Evolutionary conservation across 2,329 filamentous ascomycete species (phyloP), one percentile per base, ranked within the genome.

Genomic region (Talaromyces sp.): DNA sequence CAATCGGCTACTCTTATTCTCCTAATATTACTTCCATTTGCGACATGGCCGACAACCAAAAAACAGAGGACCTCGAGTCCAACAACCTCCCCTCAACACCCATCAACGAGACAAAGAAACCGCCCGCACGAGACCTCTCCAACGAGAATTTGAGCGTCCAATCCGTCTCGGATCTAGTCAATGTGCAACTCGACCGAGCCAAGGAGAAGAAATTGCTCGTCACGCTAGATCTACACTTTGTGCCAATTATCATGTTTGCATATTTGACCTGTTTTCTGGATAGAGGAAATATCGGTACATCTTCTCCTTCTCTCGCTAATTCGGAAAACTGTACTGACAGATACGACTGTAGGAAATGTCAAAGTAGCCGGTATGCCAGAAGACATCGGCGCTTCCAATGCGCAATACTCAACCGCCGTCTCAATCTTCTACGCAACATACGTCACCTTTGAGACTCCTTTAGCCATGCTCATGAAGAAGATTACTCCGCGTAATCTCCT

Each of bases 181-280:
- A 59, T 54, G 66, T 74, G 22, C 68, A 70, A 7, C 70, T 85
- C 19, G 82, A 85, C 66, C 76, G 78, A 1, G 75, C 70, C 22
- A 80, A 80, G 62, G 83, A 85, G 70, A 74, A 71, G 59, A 80
- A 77, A 63, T 73, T 85, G 1, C 76, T 85, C 5, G 71, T 75
- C 22, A 84, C 84, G 66, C 73, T 85, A 11, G 83, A 85, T 63
- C 53, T 80, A 3, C 77, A 77, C 3, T 80, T 85, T 60, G 78
- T 81, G 4, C 83, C 83, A 0, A 80, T 86, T 63, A 83, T 87
- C 65, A 85, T 85, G 80, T 72, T 85, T 56, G 78, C 86, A 4
- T 88, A 86, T 67, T 70, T 88, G 22, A 79, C 80, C 3, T 85
- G 81, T 67, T 86, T 84, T 69, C 75, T 86, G 47, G 86, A 88